A percentile compares a stretch with the other conserved stretches of the same genome.
These are phyloP conservation scores for Leucosporidium creatinivorum DNA, from an alignment of 768 basidiomycete genomes.

Conservation along the genomic window DNA sequence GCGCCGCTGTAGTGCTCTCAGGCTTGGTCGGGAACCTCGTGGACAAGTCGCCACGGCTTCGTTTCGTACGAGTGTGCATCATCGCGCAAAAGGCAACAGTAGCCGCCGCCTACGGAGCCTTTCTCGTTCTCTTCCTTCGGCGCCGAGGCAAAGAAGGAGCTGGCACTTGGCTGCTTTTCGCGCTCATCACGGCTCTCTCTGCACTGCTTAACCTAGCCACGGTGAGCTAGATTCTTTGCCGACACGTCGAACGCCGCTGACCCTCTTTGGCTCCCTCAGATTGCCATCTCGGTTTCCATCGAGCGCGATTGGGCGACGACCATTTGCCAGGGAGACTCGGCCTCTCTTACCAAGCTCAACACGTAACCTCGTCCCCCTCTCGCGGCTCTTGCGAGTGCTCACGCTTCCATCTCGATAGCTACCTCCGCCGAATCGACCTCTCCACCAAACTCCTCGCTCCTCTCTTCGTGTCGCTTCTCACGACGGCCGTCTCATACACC, in stretches of 20 bases:
- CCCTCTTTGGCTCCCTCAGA: constrained; percentile 10
- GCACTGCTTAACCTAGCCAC: constrained; percentile 13
- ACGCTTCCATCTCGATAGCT: not conserved
- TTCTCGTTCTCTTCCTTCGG: constrained; percentile 40
- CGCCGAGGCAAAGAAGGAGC: not conserved
- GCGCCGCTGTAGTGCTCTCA: constrained; percentile 45
- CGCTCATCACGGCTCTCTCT: constrained; percentile 4
- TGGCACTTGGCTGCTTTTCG: constrained; percentile 7
- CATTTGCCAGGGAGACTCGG: constrained; percentile 44
- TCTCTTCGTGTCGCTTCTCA: constrained; percentile 50
- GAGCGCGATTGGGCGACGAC: constrained; percentile 52
- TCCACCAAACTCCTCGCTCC: constrained; percentile 51
- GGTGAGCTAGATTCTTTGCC: no score
- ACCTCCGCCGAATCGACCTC: constrained; percentile 44
- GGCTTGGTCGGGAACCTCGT: constrained; percentile 47
- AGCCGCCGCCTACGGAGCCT: constrained; percentile 41
- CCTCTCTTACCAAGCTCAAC: constrained; percentile 46
- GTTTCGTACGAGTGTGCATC: constrained; percentile 45
- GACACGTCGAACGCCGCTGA: not conserved
- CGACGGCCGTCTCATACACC: constrained; percentile 41
- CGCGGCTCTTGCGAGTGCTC: no score
- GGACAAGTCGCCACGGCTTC: constrained; percentile 44
- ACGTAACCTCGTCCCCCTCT: no score
- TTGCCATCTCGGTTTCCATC: constrained; percentile 47
- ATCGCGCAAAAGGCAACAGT: constrained; percentile 46